These are phyloP conservation scores for Selaginella moellendorffii DNA, from an alignment of 75 land plant genomes.

Conservation along the genomic window DNA sequence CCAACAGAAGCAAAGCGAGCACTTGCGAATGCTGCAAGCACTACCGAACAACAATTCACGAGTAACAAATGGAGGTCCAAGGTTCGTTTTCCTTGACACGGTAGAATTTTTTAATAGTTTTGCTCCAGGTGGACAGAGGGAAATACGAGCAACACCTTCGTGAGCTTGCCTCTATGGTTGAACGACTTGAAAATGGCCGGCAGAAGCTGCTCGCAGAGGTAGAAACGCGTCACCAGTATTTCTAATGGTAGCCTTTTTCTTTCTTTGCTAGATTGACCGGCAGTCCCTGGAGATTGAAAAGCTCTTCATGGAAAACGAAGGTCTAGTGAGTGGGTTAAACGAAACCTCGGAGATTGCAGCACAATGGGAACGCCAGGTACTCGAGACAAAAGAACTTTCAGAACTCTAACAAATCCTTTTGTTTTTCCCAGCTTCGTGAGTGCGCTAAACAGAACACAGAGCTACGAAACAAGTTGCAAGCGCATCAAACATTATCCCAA, in stretches of 20 bases:
- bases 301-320: slow-evolving; percentile 77
- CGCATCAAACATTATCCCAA: too few relatives aligned
- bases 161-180: slow-evolving; percentile 9
- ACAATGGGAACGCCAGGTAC: slow-evolving; percentile 89
- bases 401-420: too few relatives aligned
- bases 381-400: too few relatives aligned
- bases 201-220: slow-evolving; percentile 6
- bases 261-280: slow-evolving; percentile 52
- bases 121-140: not conserved
- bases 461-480: too few relatives aligned
- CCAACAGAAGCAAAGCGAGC: not conserved
- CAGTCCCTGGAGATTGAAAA: slow-evolving; percentile 91
- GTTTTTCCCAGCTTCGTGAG: too few relatives aligned
- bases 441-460: too few relatives aligned
- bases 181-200: slow-evolving; percentile 4
- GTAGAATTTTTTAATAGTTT: not conserved
- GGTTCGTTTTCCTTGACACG: not conserved
- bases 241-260: not conserved
- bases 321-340: slow-evolving; percentile 39
- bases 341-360: slow-evolving; percentile 37
- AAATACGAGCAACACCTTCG: not conserved
- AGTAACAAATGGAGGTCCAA: slow-evolving; percentile 8
- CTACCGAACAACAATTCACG: not conserved
- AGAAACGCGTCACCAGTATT: not conserved
- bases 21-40: not conserved